Conservation (phyloP, 371 early-diverging fungal species). For the Mortierella sp. region DNA sequence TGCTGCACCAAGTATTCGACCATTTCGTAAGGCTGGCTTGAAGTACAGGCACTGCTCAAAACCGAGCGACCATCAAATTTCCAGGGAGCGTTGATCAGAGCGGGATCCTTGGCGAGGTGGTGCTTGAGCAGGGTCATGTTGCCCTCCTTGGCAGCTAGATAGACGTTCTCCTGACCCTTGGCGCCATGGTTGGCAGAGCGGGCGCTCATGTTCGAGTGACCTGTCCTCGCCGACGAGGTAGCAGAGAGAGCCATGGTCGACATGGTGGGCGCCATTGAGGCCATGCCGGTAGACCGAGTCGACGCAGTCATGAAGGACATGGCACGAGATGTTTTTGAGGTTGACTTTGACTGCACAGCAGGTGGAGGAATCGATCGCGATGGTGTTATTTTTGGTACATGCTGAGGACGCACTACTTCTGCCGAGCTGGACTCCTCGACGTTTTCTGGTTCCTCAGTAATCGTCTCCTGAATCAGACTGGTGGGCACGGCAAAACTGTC, state of each 20-base stretch:
- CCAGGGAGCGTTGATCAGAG: slow-evolving; percentile 49
- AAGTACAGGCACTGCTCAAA: slow-evolving; percentile 54
- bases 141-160: slow-evolving; percentile 56
- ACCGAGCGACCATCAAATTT: slow-evolving; percentile 57
- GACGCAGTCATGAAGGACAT: slow-evolving; percentile 39
- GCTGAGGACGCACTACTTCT: not conserved
- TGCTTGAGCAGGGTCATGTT: slow-evolving; percentile 41
- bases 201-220: slow-evolving; percentile 1
- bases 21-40: slow-evolving; percentile 48
- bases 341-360: not conserved
- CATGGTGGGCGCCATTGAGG: slow-evolving; percentile 44
- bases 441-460: slow-evolving; percentile 26
- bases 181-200: slow-evolving; percentile 6
- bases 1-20: slow-evolving; percentile 50
- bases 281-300: slow-evolving; percentile 51
- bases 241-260: slow-evolving; percentile 53
- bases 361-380: not conserved
- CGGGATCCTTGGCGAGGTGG: slow-evolving; percentile 49
- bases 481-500: slow-evolving; percentile 15
- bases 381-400: not conserved
- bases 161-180: slow-evolving; percentile 47
- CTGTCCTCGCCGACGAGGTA: slow-evolving; percentile 36
- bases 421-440: slow-evolving; percentile 3
- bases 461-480: slow-evolving; percentile 19
- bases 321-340: slow-evolving; percentile 28